Evolutionary conservation across 106 monocot genomes (phyloP), one percentile per base, ranked within the genome.

Genomic region (Platanthera zijinensis): DNA sequence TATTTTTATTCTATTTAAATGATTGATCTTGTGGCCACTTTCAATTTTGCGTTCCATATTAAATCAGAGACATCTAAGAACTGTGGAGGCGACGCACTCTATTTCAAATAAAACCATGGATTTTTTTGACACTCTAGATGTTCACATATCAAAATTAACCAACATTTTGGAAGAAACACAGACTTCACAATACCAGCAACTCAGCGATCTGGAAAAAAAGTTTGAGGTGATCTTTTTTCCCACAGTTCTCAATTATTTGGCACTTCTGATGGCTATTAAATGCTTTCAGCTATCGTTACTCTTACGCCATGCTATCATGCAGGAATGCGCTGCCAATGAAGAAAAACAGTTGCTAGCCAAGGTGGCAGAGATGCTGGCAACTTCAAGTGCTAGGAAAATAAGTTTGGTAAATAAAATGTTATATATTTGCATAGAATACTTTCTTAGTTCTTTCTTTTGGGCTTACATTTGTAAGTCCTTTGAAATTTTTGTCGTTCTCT

Each of bases 301-400:
- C 69, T 74, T 74, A 71, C 59, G 54, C 73, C 51, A 6, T 71
- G 8, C 76, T 75, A 11, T 76, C 47, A 51, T 69, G 14, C 75
- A 99, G 97, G 91, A 99, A 57, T 92, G 94, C 83, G 84, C 94
- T 81, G 89, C 86, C 51, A 94, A 79, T 79, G 97, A 99, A 87
- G 97, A 99, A 74, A 89, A 72, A 53, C 88, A 92, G 83, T 57
- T 99, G 53, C 77, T 99, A 54, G 86, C 89, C 76, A 99, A 91
- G 73, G 91, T 99, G 51, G 89, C 89, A 39, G 87, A 91, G 77
- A 94, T 99, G 91, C 76, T 94, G 51, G 94, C 91, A 68, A 90
- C 85, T 82, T 99, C 93, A 78, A 91, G 84, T 79, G 80, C 89
- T n/a, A 83, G 91, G 70, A 93, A 97, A 82, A 91, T 83, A 83